Evolutionary conservation across 495 filamentous ascomycete species (phyloP), one percentile per base, ranked within the genome.

Genomic region (Daldinia concentrica): DNA sequence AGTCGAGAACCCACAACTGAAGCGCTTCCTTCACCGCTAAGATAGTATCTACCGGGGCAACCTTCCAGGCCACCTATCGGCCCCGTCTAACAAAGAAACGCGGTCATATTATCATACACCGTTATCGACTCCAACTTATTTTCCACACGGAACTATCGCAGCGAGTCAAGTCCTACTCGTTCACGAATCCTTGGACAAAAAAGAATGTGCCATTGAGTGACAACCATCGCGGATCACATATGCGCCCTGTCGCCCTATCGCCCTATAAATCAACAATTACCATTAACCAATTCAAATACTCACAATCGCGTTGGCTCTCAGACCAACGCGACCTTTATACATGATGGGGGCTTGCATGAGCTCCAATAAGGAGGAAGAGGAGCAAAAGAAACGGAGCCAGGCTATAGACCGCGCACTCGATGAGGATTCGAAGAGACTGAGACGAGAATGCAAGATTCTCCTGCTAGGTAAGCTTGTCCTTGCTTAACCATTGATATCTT

Each of bases 391-490:
- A 84, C 87, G 89, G 74, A 98, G 94, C 80, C 93, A 96, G 81
- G 89, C 89, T 79, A 99, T 99, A 74, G 95, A 99, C 79, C 90
- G 90, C 77, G 91, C 86, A 73, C 84, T 99, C 70, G 93, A 98
- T 78, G 95, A 98, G 79, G 96, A 98, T 77, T 93, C 93, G 41
- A 90, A 92, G 79, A 87, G 90, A 77, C 84, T 98, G 85, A 89
- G 93, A 73, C 87, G 93, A 82, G 95, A 99, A 91, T 98, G 95
- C 91, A 99, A 99, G 84, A 98, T 99, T 69, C 84, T 99, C 57
- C 83, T 99, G 50, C 84, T 99, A 64, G 95, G 95, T 98, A 88
- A 58, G 90, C 76, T 54, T 73, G 2, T 26, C 50, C 14, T 30
- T 7, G 11, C 6, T 54, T 24, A n/a, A 14, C 26, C 50, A 30